Percentiles rank a stretch among this genome's conserved stretches.
phyloP scores from a whole-genome alignment of 345 rosid species.

The Populus pruinosa region DNA sequence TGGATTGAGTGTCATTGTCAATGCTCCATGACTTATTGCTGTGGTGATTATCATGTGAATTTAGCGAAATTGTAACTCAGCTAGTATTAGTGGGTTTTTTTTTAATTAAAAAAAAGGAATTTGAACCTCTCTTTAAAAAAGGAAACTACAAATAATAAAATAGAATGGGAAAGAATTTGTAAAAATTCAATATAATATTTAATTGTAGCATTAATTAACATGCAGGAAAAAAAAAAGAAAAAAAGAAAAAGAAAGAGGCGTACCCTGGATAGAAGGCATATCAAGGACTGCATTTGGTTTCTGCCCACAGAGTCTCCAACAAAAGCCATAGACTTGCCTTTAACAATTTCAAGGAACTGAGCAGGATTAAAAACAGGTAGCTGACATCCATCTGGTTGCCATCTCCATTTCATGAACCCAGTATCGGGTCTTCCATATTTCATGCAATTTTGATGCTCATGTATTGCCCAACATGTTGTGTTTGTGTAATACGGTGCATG shows the following conservation, averaged over 20 bases:
- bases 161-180: no score
- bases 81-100: no score
- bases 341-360: constrained; percentile 63
- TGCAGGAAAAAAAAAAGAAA: no score
- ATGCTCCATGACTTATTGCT: no score
- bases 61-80: no score
- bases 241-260: neutral
- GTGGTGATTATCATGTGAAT: no score
- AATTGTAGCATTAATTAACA: no score
- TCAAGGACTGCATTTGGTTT: constrained; percentile 96
- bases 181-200: no score
- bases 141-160: no score
- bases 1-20: no score
- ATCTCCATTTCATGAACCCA: constrained; percentile 72
- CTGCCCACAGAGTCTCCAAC: constrained; percentile 87
- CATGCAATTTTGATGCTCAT: constrained; percentile 95
- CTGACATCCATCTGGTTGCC: constrained; percentile 77
- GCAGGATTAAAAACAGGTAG: constrained; percentile 66
- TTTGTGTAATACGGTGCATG: constrained; percentile 85
- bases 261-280: constrained; percentile 91
- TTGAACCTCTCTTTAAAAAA: no score
- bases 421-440: constrained; percentile 77
- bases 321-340: constrained; percentile 77
- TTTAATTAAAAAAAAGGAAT: no score
- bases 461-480: constrained; percentile 88